Percentiles rank a stretch among this genome's conserved stretches.
These are phyloP conservation scores for Arxiozyma bovina DNA, from an alignment of 1,139 yeast genomes.

Conservation along the genomic window DNA sequence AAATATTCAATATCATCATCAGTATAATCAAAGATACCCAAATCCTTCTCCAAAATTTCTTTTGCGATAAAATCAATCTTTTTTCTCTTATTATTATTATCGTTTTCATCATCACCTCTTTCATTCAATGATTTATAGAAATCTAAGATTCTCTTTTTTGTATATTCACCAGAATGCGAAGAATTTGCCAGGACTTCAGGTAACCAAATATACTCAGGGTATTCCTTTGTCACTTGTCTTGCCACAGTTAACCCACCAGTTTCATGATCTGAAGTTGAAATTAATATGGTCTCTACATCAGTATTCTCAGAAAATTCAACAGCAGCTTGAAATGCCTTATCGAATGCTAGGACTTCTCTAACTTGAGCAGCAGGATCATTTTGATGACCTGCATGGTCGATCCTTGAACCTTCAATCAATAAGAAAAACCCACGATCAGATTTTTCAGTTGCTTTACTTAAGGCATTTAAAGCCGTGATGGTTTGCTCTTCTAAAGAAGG, in stretches of 20 bases:
- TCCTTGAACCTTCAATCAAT: slow-evolving; percentile 77
- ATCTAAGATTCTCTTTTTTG: slow-evolving; percentile 36
- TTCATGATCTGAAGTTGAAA: slow-evolving; percentile 83
- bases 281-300: slow-evolving; percentile 61
- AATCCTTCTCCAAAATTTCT: slow-evolving; percentile 45
- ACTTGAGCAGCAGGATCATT: slow-evolving; percentile 88
- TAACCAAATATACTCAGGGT: slow-evolving; percentile 68
- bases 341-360: slow-evolving; percentile 67
- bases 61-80: slow-evolving; percentile 37
- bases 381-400: slow-evolving; percentile 86
- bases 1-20: slow-evolving; percentile 39
- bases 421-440: slow-evolving; percentile 73
- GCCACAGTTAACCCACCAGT: slow-evolving; percentile 82
- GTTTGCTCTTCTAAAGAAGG: slow-evolving; percentile 76
- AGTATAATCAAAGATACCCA: slow-evolving; percentile 53
- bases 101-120: slow-evolving; percentile 13
- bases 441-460: slow-evolving; percentile 54
- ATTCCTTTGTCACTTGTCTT: slow-evolving; percentile 52
- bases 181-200: slow-evolving; percentile 62
- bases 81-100: slow-evolving; percentile 22
- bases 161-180: slow-evolving; percentile 64
- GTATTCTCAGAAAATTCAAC: slow-evolving; percentile 53
- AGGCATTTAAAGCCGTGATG: slow-evolving; percentile 55
- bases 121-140: slow-evolving; percentile 17
- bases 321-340: slow-evolving; percentile 64